Percentiles rank a stretch among this genome's conserved stretches.
Evolutionary conservation across 805 yeast species (phyloP).

Genomic region (Brettanomyces custersianus): DNA sequence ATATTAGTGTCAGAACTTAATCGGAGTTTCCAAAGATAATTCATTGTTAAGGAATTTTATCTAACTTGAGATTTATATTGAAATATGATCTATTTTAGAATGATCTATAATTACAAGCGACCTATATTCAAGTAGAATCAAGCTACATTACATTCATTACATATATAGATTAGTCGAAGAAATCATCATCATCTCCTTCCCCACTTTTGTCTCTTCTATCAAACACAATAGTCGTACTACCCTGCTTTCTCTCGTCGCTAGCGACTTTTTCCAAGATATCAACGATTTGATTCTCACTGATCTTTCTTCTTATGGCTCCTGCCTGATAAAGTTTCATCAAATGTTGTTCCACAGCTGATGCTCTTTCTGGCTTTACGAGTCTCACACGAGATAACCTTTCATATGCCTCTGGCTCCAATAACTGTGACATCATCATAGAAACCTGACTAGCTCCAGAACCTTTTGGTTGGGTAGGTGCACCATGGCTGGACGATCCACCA

Average conservation of each 20-base stretch:
- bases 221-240: conserved; percentile 57
- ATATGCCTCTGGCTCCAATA: conserved; percentile 74
- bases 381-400: conserved; percentile 82
- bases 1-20: too few species aligned
- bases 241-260: conserved; percentile 53
- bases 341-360: conserved; percentile 77
- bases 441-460: conserved; percentile 10
- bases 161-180: conserved; percentile 23
- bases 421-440: conserved; percentile 45
- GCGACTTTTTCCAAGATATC: conserved; percentile 77
- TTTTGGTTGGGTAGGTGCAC: background rate
- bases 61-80: too few species aligned
- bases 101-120: too few species aligned
- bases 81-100: too few species aligned
- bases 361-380: conserved; percentile 87
- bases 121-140: too few species aligned
- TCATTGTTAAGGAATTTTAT: too few species aligned
- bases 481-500: conserved; percentile 1
- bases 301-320: conserved; percentile 67
- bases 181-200: conserved; percentile 20
- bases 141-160: background rate
- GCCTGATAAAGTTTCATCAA: conserved; percentile 61
- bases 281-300: conserved; percentile 77
- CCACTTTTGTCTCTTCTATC: conserved; percentile 27
- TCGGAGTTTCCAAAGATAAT: too few species aligned